These are phyloP conservation scores for Rhizopus delemar DNA, from an alignment of 371 early-diverging fungal genomes.

Conservation along the genomic window DNA sequence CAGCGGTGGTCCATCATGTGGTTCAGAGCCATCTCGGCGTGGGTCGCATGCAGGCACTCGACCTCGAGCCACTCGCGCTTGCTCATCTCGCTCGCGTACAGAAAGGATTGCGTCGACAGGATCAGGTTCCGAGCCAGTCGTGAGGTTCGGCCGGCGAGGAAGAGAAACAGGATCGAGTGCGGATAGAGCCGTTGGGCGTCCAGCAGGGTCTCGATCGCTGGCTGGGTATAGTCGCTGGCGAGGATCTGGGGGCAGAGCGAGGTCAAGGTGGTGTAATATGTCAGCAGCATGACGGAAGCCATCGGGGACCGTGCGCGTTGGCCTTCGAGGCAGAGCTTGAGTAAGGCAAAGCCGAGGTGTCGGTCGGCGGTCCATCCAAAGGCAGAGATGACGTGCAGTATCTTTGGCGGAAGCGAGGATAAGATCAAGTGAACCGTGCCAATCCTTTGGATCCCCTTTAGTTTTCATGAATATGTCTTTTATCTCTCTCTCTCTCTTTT, in stretches of 20 bases:
- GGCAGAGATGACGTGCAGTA: slow-evolving; percentile 48
- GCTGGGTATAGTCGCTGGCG: slow-evolving; percentile 33
- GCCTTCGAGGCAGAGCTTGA: slow-evolving; percentile 51
- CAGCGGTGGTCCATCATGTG: slow-evolving; percentile 53
- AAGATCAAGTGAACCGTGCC: slow-evolving; percentile 62
- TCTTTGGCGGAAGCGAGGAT: slow-evolving; percentile 59
- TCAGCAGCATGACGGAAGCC: slow-evolving; percentile 55
- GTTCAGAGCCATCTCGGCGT: slow-evolving; percentile 59
- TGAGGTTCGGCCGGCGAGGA: slow-evolving; percentile 56
- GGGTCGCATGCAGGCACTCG: slow-evolving; percentile 35
- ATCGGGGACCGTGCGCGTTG: slow-evolving; percentile 57
- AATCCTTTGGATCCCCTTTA: slow-evolving; percentile 29
- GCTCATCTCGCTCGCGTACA: slow-evolving; percentile 40
- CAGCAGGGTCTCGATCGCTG: slow-evolving; percentile 54
- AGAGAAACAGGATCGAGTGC: slow-evolving; percentile 59
- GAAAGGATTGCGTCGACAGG: slow-evolving; percentile 43
- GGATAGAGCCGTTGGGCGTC: slow-evolving; percentile 54
- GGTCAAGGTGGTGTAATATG: slow-evolving; percentile 39
- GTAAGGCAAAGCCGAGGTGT: slow-evolving; percentile 55
- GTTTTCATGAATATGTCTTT: too few relatives aligned
- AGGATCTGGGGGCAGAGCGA: slow-evolving; percentile 42
- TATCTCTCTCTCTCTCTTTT: too few relatives aligned
- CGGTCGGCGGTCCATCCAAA: slow-evolving; percentile 64
- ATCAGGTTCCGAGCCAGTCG: slow-evolving; percentile 39
- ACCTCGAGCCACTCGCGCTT: slow-evolving; percentile 45